A percentile compares a stretch with the other conserved stretches of the same genome.
These are phyloP conservation scores for Paradendryphiella salina DNA, from an alignment of 2,329 filamentous ascomycete genomes.

Conservation along the genomic window DNA sequence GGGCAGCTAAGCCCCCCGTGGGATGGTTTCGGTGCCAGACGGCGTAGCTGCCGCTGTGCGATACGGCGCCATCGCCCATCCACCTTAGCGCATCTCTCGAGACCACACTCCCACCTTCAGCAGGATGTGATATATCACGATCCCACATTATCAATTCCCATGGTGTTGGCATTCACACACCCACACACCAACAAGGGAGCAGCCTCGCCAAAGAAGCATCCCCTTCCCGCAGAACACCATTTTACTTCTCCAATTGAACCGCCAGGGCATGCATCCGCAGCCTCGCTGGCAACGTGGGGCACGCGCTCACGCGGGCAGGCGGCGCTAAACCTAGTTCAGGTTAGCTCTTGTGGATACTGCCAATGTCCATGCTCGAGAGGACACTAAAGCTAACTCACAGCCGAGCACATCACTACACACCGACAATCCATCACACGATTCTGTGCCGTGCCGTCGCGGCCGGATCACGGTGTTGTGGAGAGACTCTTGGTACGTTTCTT, in stretches of 20 bases:
- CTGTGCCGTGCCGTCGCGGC: neutral
- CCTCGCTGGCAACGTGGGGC: constrained; percentile 4
- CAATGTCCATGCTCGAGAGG: neutral
- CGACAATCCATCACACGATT: constrained; percentile 4
- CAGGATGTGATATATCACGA: neutral
- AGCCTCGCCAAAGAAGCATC: neutral
- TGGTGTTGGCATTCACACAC: neutral
- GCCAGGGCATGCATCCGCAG: neutral
- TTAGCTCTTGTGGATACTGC: neutral
- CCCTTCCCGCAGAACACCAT: neutral
- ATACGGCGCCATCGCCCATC: neutral
- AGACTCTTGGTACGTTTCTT: neutral
- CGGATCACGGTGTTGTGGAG: neutral
- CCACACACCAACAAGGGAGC: neutral
- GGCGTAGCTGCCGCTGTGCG: constrained; percentile 1
- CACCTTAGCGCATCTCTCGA: no score
- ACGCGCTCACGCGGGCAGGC: constrained; percentile 2
- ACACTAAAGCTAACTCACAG: neutral
- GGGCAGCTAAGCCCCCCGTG: neutral
- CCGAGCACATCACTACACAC: constrained; percentile 2
- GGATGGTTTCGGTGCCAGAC: neutral
- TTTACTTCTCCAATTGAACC: neutral
- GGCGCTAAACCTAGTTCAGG: neutral
- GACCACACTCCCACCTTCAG: neutral
- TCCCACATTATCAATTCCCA: neutral